phyloP scores from a whole-genome alignment of 331 rosid genomes.

The Quercus lobata region DNA sequence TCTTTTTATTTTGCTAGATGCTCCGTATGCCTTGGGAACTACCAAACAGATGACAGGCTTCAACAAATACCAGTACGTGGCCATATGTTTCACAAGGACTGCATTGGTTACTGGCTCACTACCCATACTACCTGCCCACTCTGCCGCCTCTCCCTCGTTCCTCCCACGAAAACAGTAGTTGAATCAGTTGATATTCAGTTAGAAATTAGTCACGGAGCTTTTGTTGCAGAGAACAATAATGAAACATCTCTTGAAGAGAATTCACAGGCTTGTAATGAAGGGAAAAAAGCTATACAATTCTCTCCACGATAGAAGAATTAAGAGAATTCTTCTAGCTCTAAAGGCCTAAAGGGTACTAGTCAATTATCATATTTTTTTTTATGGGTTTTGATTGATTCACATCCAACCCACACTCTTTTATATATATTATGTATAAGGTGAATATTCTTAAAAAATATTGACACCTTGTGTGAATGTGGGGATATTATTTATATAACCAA shows the following conservation, averaged over 20 bases:
- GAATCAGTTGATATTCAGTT: constrained; percentile 1
- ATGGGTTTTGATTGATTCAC: no score
- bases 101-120: constrained; percentile 89
- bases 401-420: no score
- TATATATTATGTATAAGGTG: no score
- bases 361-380: not conserved
- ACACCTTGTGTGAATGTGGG: no score
- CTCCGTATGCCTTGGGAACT: constrained; percentile 78
- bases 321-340: not conserved
- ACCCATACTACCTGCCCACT: constrained; percentile 85
- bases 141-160: constrained; percentile 59
- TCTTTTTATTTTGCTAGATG: constrained; percentile 44
- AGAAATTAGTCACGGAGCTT: not conserved
- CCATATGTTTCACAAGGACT: constrained; percentile 76
- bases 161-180: constrained; percentile 11
- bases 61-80: constrained; percentile 85
- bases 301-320: no score
- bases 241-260: constrained; percentile 5
- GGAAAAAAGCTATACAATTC: not conserved
- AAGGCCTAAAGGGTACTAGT: not conserved
- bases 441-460: no score
- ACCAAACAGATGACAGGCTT: constrained; percentile 75
- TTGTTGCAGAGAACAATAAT: not conserved
- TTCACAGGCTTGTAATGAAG: constrained; percentile 9
- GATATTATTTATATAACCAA: no score